These are phyloP conservation scores for Trichoderma cornu-damae DNA, from an alignment of 2,329 filamentous ascomycete genomes.

Conservation along the genomic window DNA sequence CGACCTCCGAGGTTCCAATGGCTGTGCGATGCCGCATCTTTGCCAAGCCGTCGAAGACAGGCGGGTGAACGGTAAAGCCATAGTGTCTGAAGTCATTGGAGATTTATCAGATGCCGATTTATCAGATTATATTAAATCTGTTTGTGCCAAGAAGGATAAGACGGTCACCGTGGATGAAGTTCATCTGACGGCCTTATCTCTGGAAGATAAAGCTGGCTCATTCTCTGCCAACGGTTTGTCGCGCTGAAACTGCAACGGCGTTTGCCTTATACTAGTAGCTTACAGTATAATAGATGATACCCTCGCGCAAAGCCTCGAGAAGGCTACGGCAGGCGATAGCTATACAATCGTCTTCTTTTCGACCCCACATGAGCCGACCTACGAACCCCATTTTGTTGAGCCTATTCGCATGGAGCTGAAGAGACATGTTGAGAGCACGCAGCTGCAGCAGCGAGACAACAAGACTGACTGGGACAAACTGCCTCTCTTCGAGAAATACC, in stretches of 20 bases:
- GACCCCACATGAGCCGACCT: slow-evolving; percentile 52
- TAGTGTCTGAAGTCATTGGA: slow-evolving; percentile 56
- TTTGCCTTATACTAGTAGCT: background rate
- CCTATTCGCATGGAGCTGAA: slow-evolving; percentile 68
- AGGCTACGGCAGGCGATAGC: slow-evolving; percentile 36
- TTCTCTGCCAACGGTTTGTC: slow-evolving; percentile 43
- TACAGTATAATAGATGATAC: slow-evolving; percentile 39
- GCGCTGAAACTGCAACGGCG: background rate
- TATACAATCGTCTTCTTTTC: slow-evolving; percentile 77
- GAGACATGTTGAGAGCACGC: slow-evolving; percentile 43
- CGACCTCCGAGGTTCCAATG: slow-evolving; percentile 55
- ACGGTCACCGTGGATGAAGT: slow-evolving; percentile 38
- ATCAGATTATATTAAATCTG: slow-evolving; percentile 40
- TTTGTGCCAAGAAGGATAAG: slow-evolving; percentile 41
- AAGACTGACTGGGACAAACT: slow-evolving; percentile 38
- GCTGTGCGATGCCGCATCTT: slow-evolving; percentile 51
- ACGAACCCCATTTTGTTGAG: slow-evolving; percentile 61
- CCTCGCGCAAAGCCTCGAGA: slow-evolving; percentile 46
- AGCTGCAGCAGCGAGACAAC: slow-evolving; percentile 36
- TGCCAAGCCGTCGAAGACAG: slow-evolving; percentile 37
- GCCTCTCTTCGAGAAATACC: slow-evolving; percentile 83
- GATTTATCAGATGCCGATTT: slow-evolving; percentile 41
- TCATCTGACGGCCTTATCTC: slow-evolving; percentile 38
- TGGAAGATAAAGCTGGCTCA: slow-evolving; percentile 38
- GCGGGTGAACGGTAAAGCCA: slow-evolving; percentile 38